These are phyloP conservation scores for Auricularia heimuer DNA, from an alignment of 768 basidiomycete genomes.

Conservation along the genomic window DNA sequence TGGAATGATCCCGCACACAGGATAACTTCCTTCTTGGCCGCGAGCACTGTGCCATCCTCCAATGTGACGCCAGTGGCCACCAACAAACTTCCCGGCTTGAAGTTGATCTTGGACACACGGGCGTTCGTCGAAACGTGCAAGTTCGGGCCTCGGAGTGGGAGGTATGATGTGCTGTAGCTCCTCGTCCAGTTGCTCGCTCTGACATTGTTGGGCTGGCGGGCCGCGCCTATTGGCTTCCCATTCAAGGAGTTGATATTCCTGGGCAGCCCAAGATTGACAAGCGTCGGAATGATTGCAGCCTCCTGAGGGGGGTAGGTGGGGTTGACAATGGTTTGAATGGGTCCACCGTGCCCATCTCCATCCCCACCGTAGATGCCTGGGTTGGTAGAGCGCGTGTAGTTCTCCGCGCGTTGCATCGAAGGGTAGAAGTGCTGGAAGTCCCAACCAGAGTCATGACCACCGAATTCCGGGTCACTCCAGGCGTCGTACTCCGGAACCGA, in stretches of 20 bases:
- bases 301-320: too few species aligned
- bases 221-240: conserved; percentile 16
- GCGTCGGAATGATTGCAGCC: too few species aligned
- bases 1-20: too few species aligned
- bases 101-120: conserved; percentile 7
- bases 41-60: not conserved
- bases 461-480: not conserved
- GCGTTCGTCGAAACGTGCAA: conserved; percentile 3
- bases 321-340: too few species aligned
- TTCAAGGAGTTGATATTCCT: too few species aligned
- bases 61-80: not conserved
- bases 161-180: conserved; percentile 5
- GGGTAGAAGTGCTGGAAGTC: too few species aligned
- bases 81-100: conserved; percentile 4
- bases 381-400: too few species aligned
- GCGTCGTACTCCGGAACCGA: conserved; percentile 6
- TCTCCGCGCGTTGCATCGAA: too few species aligned
- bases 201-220: conserved; percentile 1
- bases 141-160: conserved; percentile 2
- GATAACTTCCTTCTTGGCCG: conserved; percentile 2
- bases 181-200: conserved; percentile 2
- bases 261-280: too few species aligned
- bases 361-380: too few species aligned
- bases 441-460: not conserved
- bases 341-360: too few species aligned